Base-by-base conservation (phyloP, 805 yeast genomes). In the Lipomyces yamanashiensis region DNA sequence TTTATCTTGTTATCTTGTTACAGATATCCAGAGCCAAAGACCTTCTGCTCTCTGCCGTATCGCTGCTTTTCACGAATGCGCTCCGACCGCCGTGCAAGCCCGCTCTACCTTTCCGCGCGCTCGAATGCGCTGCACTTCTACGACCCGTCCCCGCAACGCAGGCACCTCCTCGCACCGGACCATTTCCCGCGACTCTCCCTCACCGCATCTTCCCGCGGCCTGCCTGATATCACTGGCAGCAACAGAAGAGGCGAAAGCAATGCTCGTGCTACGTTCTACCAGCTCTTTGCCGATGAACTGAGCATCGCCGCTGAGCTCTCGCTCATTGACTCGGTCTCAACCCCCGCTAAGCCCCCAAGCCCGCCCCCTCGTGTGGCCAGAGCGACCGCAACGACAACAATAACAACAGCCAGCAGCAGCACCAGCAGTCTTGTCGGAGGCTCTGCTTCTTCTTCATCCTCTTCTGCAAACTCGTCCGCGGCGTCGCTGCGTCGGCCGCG, bases 121-220 rank as follows among this genome's bases (percentile, higher is more conserved):
- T 67, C 70, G 23, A 68, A 68, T 48, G 71, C 71, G 45, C 63
- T 68, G 44, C 63, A 55, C 55, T 68, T 68, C 62, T 68, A 66
- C 62, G 67, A 63, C 49, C 67, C 68, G 19, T 62, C 66, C 34
- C 68, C 66, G 28, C 66, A 57, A 54, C 66, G 68, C 39, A 39
- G 68, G 40, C 68, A 64, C 36, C 63, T 62, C 44, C 55, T 10
- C 52, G n/a, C 52, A 21, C 58, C 63, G 1, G 60, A 50, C 43
- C 67, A 61, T 62, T 61, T 56, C 49, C 64, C 59, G 21, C 64
- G 53, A 34, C 67, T 49, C 19, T 19, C 59, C 17, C 59, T 56
- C 15, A 13, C 54, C 47, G 45, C 41, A n/a, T 21, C 61, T 5
- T 17, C 34, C 41, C 60, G 48, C 54, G 13, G n/a, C 41, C 45